Base-by-base conservation (phyloP, 1,284 basidiomycete species). In the Trichosporon sp. region DNA sequence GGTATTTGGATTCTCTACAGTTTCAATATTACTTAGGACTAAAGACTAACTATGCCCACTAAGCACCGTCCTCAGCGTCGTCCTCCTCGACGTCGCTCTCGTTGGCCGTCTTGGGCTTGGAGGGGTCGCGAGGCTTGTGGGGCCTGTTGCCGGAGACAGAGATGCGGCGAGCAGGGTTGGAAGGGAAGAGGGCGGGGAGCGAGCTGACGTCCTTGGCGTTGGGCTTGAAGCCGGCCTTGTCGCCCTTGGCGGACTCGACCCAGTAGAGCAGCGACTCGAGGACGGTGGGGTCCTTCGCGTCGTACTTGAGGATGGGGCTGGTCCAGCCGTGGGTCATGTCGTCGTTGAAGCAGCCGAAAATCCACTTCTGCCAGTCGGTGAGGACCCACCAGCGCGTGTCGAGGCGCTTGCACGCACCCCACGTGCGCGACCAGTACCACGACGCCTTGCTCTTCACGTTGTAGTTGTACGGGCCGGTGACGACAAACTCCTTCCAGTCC, bases 351-450 rank as follows among this genome's bases (percentile, higher is more conserved):
- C 74, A 77, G 32, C 84, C 84, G 74, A 84, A 85, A n/a, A 77
- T 78, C 84, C 84, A 85, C 73, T 81, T 76, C 70, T 84, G 78
- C 76, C 81, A 85, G 73, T 84, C 82, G 66, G 84, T 85, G 70
- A 85, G 76, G 68, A 84, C 82, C 71, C 78, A 85, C 75, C 79
- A 83, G 63, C 78, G 74, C 73, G 82, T 80, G 5, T 76, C 73
- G 66, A 85, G 78, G 37, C 84, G 79, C 68, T 80, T 80, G 72
- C 79, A 77, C 11, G 82, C 83, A 21, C 78, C 79, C 73, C 76
- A 83, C 46, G 80, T 76, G 68, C 84, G 79, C 43, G 81, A 83
- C 83, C 84, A 85, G 77, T 84, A 84, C 84, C 84, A 85, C 40
- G 83, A 84, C 7, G 84, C 84, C 77, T 84, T 84, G 68, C 78